A percentile compares a stretch with the other conserved stretches of the same genome.
These are phyloP conservation scores for Orbilia oligospora DNA, from an alignment of 2,329 filamentous ascomycete species.

Conservation along the genomic window DNA sequence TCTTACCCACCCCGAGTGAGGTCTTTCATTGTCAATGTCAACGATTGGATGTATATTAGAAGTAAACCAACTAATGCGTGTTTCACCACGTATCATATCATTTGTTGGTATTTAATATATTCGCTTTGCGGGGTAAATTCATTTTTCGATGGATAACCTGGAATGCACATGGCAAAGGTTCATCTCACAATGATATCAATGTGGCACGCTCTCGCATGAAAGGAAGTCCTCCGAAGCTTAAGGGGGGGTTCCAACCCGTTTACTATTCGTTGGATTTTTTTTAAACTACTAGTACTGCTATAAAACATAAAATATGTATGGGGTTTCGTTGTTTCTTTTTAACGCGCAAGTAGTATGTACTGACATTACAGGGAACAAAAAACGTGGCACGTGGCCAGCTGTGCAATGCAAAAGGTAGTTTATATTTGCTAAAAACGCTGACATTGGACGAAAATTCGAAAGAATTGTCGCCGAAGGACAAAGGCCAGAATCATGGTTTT, in stretches of 20 bases:
- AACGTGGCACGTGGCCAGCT: constrained; percentile 23
- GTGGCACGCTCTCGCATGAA: constrained; percentile 22
- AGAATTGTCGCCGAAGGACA: not conserved
- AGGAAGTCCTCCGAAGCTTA: not conserved
- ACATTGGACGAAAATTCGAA: constrained; percentile 25
- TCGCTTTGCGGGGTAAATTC: constrained; percentile 28
- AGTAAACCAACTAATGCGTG: constrained; percentile 14
- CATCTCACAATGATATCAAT: constrained; percentile 14
- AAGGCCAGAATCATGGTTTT: constrained; percentile 9
- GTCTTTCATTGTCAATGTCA: not conserved
- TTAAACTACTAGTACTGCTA: too few species aligned
- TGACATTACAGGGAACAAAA: not conserved
- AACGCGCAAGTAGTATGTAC: too few species aligned
- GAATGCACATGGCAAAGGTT: not conserved
- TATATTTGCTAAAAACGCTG: constrained; percentile 10
- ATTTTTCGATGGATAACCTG: not conserved
- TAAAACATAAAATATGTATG: not conserved
- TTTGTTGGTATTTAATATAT: constrained; percentile 2
- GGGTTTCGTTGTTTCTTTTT: too few species aligned
- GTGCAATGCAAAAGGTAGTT: not conserved
- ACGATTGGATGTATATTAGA: not conserved
- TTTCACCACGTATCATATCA: constrained; percentile 45
- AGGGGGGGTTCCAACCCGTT: not conserved
- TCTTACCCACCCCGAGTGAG: not conserved
- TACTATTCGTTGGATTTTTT: constrained; percentile 1